These are phyloP conservation scores for Oenanthe javanica DNA, from an alignment of 140 eudicot species.

Conservation along the genomic window DNA sequence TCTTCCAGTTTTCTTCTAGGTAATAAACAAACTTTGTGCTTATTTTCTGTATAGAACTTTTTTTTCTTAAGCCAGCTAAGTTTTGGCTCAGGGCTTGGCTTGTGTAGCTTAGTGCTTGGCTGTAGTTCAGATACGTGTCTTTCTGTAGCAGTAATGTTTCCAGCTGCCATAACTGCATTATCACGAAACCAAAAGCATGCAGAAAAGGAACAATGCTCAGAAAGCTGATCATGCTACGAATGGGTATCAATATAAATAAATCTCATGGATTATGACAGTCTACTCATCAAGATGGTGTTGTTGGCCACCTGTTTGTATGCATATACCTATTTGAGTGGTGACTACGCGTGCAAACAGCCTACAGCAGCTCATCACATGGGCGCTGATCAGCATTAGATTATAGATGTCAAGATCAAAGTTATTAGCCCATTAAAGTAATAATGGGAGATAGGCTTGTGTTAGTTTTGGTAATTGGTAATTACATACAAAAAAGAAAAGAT, in stretches of 20 bases:
- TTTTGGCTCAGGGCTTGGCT: constrained; percentile 99
- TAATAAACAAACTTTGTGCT: constrained; percentile 57
- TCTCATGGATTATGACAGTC: not conserved
- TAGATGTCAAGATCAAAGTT: constrained; percentile 18
- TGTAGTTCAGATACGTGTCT: constrained; percentile 96
- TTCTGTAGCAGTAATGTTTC: constrained; percentile 94
- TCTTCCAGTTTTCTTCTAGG: constrained; percentile 81
- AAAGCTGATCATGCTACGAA: not conserved
- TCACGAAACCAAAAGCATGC: constrained; percentile 14
- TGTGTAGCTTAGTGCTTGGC: constrained; percentile 98
- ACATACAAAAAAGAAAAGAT: no score
- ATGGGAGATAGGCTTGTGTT: not conserved
- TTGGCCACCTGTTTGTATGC: constrained; percentile 26
- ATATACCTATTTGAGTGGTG: constrained; percentile 45
- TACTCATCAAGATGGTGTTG: constrained; percentile 5
- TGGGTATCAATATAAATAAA: not conserved
- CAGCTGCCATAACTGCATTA: constrained; percentile 90
- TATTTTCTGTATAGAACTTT: constrained; percentile 48
- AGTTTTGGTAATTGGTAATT: not conserved
- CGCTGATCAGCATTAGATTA: constrained; percentile 18
- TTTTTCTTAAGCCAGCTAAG: constrained; percentile 68
- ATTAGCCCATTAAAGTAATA: constrained; percentile 23
- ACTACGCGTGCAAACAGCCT: constrained; percentile 31
- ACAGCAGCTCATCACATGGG: constrained; percentile 28
- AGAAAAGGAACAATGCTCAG: constrained; percentile 1